Conservation (phyloP, 1,284 basidiomycete genomes). For the Puccinia horiana region DNA sequence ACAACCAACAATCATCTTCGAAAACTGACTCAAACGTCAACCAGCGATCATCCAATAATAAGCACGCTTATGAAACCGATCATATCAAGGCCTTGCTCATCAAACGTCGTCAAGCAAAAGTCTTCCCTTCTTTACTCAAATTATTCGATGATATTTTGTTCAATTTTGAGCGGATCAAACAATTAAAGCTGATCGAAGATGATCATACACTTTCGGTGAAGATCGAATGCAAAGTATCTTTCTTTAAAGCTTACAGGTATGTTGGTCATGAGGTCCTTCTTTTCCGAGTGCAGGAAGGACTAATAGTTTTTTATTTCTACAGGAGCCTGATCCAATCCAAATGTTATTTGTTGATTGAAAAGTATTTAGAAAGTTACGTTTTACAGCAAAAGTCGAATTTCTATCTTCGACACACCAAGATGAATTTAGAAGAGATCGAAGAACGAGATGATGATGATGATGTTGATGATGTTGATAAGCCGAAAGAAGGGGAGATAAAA, state of each 20-base stretch:
- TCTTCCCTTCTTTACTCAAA: constrained; percentile 42
- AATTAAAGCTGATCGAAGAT: constrained; percentile 24
- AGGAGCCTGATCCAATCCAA: constrained; percentile 33
- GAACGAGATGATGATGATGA: not conserved
- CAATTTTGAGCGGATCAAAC: constrained; percentile 27
- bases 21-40: not conserved
- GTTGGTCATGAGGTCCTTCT: not conserved
- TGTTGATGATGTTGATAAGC: not conserved
- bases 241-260: constrained; percentile 40
- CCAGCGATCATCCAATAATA: not conserved
- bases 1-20: not conserved
- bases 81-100: not conserved
- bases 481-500: not conserved
- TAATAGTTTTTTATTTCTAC: not conserved
- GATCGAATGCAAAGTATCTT: constrained; percentile 25
- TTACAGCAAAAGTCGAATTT: constrained; percentile 34
- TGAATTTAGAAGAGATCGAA: constrained; percentile 13
- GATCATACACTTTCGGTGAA: not conserved
- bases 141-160: constrained; percentile 32
- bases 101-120: constrained; percentile 23
- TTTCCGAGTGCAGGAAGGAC: not conserved
- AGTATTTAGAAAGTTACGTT: constrained; percentile 25
- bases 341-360: constrained; percentile 9
- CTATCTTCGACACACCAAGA: constrained; percentile 21
- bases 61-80: constrained; percentile 12